Evolutionary conservation across 345 rosid species (phyloP).

Genomic region (Salix udensis): DNA sequence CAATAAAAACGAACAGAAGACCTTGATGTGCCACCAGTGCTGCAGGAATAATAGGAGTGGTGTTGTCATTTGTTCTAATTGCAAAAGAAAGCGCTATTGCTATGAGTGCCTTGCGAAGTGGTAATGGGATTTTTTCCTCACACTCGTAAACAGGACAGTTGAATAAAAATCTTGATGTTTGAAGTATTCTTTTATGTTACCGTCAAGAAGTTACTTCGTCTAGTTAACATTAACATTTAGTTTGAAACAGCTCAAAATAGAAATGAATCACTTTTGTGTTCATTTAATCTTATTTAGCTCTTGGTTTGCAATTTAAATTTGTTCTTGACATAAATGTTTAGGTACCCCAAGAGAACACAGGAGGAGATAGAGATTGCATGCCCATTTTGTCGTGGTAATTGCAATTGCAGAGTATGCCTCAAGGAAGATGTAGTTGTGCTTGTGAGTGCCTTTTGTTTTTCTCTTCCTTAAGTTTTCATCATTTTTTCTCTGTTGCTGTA

Average conservation of each 20-base stretch:
- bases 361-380: slow-evolving; percentile 42
- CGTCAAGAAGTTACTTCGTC: neutral
- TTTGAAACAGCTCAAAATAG: neutral
- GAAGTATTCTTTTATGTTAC: neutral
- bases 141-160: neutral
- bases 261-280: neutral
- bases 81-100: slow-evolving; percentile 52
- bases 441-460: slow-evolving; percentile 25
- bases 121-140: slow-evolving; percentile 25
- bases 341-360: slow-evolving; percentile 47
- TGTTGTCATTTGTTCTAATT: slow-evolving; percentile 38
- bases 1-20: slow-evolving; percentile 19
- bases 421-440: slow-evolving; percentile 27
- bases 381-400: slow-evolving; percentile 49
- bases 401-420: slow-evolving; percentile 56
- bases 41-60: slow-evolving; percentile 30
- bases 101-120: slow-evolving; percentile 49
- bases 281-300: slow-evolving; percentile 3
- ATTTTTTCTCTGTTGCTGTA: neutral
- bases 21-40: slow-evolving; percentile 51
- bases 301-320: slow-evolving; percentile 14
- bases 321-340: slow-evolving; percentile 20
- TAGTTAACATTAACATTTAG: neutral
- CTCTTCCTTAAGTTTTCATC: neutral
- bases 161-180: neutral